Conservation (phyloP, 805 yeast genomes). For the Ogataea nonfermentans region DNA sequence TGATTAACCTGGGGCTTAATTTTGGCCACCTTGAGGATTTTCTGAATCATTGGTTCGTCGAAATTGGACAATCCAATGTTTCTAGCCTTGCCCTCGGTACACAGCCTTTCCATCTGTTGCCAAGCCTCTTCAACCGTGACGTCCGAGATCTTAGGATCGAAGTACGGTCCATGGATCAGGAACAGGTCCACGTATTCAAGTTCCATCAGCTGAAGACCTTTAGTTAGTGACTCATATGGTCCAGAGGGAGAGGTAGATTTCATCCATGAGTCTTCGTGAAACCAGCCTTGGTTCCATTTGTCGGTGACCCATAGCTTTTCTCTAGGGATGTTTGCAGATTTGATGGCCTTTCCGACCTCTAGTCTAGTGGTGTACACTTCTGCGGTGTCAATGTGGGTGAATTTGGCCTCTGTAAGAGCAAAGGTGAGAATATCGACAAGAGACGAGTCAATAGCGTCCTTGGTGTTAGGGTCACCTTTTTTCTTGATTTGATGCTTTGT, state of each 20-base stretch:
- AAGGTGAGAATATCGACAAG: constrained; percentile 44
- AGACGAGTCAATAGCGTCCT: constrained; percentile 32
- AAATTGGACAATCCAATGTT: constrained; percentile 65
- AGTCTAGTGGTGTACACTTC: constrained; percentile 61
- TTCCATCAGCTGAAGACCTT: constrained; percentile 46
- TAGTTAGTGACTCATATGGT: constrained; percentile 48
- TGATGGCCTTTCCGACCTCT: constrained; percentile 58
- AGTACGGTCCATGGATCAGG: constrained; percentile 60
- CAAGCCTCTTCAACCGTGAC: constrained; percentile 51
- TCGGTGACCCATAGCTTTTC: constrained; percentile 57
- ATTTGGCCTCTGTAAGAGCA: constrained; percentile 49
- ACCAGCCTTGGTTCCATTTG: constrained; percentile 48
- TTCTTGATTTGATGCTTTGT: constrained; percentile 50
- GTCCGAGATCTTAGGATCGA: constrained; percentile 40
- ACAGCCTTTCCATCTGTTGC: constrained; percentile 43
- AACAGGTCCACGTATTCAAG: constrained; percentile 59
- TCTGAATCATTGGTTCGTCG: constrained; percentile 44
- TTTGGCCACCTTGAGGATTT: constrained; percentile 40
- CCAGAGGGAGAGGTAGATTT: constrained; percentile 29
- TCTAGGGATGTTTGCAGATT: constrained; percentile 43
- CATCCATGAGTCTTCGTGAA: constrained; percentile 20
- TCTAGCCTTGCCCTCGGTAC: constrained; percentile 44
- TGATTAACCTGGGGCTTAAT: constrained; percentile 62
- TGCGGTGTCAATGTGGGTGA: constrained; percentile 65
- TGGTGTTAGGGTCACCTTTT: constrained; percentile 24